Conservation (phyloP, 2,329 filamentous ascomycete genomes). For the Exophiala oligosperma region DNA sequence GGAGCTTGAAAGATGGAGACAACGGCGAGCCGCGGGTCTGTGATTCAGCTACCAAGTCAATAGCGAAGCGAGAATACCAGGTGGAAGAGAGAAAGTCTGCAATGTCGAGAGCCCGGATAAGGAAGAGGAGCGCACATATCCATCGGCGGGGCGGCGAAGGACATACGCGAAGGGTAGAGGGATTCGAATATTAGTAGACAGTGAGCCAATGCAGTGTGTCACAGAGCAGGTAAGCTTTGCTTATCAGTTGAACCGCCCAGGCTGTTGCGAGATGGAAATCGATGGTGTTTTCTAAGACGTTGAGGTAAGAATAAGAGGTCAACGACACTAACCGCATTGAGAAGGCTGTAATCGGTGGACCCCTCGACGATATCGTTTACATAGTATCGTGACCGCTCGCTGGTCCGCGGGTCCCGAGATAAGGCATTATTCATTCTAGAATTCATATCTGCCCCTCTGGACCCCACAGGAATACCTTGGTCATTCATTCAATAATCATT, state of each 20-base stretch:
- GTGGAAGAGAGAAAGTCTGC: neutral
- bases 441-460: neutral
- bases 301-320: conserved; percentile 2
- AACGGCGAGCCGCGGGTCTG: too few relatives aligned
- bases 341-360: conserved; percentile 5
- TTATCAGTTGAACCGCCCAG: conserved; percentile 13
- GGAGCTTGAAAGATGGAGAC: neutral
- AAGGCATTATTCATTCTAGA: neutral
- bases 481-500: too few relatives aligned
- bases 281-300: conserved; percentile 5
- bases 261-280: too few relatives aligned
- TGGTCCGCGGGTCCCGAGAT: neutral
- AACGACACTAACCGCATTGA: neutral
- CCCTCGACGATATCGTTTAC: neutral
- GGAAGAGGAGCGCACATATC: conserved; percentile 11
- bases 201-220: conserved; percentile 20
- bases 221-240: conserved; percentile 3
- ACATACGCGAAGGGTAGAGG: neutral
- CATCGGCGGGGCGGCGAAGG: conserved; percentile 4
- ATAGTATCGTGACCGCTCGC: neutral
- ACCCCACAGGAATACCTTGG: neutral
- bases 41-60: too few relatives aligned
- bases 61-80: neutral
- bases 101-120: too few relatives aligned
- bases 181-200: neutral